Percentiles rank a stretch among this genome's conserved stretches.
These are phyloP conservation scores for Podospora sp. DNA, from an alignment of 495 filamentous ascomycete species.

Conservation along the genomic window DNA sequence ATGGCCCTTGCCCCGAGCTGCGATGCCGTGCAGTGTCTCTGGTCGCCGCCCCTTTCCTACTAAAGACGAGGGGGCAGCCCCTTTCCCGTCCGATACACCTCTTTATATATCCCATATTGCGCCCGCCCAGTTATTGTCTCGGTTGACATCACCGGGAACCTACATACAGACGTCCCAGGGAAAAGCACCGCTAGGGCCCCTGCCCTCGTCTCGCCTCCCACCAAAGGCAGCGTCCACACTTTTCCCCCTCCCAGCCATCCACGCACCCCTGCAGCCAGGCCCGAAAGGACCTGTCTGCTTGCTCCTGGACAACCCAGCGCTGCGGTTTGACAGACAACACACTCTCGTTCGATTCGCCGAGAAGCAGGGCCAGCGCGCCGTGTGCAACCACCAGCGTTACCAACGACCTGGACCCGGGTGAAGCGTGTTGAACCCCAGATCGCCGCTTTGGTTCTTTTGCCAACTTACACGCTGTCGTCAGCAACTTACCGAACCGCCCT, in stretches of 20 bases:
- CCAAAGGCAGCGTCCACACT: not conserved
- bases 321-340: slow-evolving; percentile 27
- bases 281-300: slow-evolving; percentile 10
- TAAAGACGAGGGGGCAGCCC: not conserved
- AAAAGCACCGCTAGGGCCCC: not conserved
- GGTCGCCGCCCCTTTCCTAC: not conserved
- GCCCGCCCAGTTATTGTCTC: slow-evolving; percentile 1
- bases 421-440: slow-evolving; percentile 15
- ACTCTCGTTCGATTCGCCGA: slow-evolving; percentile 16
- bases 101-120: not conserved
- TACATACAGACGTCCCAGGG: not conserved
- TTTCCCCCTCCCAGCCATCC: slow-evolving; percentile 16
- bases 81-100: not conserved
- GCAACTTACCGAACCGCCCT: not conserved
- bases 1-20: not conserved
- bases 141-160: not conserved
- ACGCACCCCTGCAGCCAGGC: slow-evolving; percentile 6
- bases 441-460: not conserved
- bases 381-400: slow-evolving; percentile 24
- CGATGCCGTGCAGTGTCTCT: slow-evolving; percentile 7
- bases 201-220: slow-evolving; percentile 4
- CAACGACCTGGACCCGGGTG: slow-evolving; percentile 20
- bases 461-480: slow-evolving; percentile 12
- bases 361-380: not conserved
- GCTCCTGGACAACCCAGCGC: slow-evolving; percentile 21